These are phyloP conservation scores for Thuidium tamariscinum DNA, from an alignment of 225 moss, liverwort and hornwort species.

Conservation along the genomic window DNA sequence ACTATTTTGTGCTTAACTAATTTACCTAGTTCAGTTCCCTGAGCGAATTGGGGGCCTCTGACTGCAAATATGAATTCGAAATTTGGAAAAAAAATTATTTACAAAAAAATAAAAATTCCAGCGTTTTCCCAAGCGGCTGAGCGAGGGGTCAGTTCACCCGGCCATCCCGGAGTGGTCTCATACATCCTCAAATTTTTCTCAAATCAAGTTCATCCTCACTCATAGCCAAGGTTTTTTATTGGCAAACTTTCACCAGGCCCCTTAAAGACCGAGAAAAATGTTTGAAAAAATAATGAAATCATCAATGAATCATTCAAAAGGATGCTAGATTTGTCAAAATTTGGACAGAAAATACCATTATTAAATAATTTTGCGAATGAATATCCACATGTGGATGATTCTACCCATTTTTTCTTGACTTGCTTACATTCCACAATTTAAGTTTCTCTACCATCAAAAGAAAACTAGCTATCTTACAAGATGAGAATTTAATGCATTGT, in stretches of 20 bases:
- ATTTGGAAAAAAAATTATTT: too few relatives aligned
- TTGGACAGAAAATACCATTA: neutral
- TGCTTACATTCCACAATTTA: accelerated
- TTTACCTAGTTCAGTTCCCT: too few relatives aligned
- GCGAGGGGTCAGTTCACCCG: too few relatives aligned
- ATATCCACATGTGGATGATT: neutral
- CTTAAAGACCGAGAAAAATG: neutral
- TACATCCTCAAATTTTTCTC: neutral
- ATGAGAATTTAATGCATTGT: neutral
- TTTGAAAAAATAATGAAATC: neutral
- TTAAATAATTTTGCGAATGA: too few relatives aligned
- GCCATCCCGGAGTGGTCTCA: neutral
- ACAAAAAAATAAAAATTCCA: too few relatives aligned
- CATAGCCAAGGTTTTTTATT: neutral
- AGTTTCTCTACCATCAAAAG: accelerated
- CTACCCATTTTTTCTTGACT: neutral
- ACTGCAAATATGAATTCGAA: too few relatives aligned
- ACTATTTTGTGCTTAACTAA: too few relatives aligned
- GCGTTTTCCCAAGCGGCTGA: too few relatives aligned
- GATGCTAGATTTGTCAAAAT: neutral
- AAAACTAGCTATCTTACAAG: accelerated
- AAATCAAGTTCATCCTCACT: neutral
- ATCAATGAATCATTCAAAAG: accelerated
- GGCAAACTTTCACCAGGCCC: neutral
- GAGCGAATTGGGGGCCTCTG: too few relatives aligned